A percentile compares a stretch with the other conserved stretches of the same genome.
Conservation (phyloP, 495 filamentous ascomycete species). For the Neurospora hispaniola region DNA sequence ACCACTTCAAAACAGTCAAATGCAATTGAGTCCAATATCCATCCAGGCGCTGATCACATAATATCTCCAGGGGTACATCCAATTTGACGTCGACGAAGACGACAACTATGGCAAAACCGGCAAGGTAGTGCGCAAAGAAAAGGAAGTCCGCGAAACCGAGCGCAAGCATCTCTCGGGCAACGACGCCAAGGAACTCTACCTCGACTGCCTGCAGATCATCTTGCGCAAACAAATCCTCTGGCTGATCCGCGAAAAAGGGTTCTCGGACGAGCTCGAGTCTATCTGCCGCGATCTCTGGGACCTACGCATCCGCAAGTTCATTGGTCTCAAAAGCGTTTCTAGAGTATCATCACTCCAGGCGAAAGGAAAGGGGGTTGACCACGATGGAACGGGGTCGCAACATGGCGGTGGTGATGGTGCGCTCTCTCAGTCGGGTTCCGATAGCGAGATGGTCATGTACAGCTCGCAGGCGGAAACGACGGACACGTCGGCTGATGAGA, state of each 20-base stretch:
- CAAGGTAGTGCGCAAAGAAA: slow-evolving; percentile 27
- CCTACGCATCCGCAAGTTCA: slow-evolving; percentile 31
- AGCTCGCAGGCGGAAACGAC: slow-evolving; percentile 27
- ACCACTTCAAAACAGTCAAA: not conserved
- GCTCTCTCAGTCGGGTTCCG: not conserved
- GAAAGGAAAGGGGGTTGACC: not conserved
- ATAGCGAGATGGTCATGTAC: slow-evolving; percentile 18
- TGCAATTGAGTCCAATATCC: not conserved
- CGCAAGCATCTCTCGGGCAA: slow-evolving; percentile 51
- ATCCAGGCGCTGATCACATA: not conserved
- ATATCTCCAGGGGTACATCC: slow-evolving; percentile 27
- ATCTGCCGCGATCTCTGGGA: slow-evolving; percentile 44
- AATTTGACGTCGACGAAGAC: slow-evolving; percentile 58
- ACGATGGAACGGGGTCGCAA: slow-evolving; percentile 5
- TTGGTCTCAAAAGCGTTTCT: slow-evolving; percentile 15
- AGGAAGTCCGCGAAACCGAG: slow-evolving; percentile 44
- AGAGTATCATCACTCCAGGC: not conserved
- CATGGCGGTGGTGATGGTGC: not conserved
- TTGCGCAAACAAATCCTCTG: slow-evolving; percentile 29
- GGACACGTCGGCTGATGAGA: not conserved
- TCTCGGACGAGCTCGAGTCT: slow-evolving; percentile 34
- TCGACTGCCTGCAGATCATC: slow-evolving; percentile 80
- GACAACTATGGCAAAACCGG: slow-evolving; percentile 64
- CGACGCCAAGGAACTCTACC: slow-evolving; percentile 61
- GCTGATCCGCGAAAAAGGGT: slow-evolving; percentile 33